Evolutionary conservation across 2,329 filamentous ascomycete genomes (phyloP), one percentile per base, ranked within the genome.

Genomic region (Nothopassalora personata): DNA sequence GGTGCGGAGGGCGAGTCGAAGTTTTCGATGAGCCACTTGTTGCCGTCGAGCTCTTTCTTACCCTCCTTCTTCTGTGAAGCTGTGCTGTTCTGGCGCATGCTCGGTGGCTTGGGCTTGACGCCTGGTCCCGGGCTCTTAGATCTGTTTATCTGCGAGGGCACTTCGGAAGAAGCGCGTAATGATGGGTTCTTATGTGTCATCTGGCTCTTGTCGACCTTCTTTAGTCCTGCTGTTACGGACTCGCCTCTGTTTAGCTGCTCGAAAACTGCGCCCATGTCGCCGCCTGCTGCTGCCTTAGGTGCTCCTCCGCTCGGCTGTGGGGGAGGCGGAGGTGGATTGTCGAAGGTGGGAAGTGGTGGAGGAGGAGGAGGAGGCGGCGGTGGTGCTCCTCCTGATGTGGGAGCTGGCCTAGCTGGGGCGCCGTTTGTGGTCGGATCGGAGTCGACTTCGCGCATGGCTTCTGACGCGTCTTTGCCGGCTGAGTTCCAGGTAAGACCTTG

Each of bases 141-240:
- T 52, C 90, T 83, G 27, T 71, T 70, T 39, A 78, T 71, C 6
- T 81, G 80, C 11, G 76, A 74, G 1, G 89, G 81, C 3, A 93
- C 90, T 1, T 84, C 82, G 11, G 89, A 88, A 61, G 80, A 80
- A 27, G 89, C 83, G 63, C 94, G 87, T 59, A 99, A 80, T 9
- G 86, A 85, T 13, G 94, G 94, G 76, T 99, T 99, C 80, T 97
- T 97, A 78, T 99, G 94, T 60, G 94, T 99, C 93, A 97, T 97
- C 75, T 97, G 83, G 56, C 89, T 94, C 72, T 87, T 88, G 77
- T 97, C 93, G 53, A 99, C 94, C 80, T 97, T 99, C 66, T 89
- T 88, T 36, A 99, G 81, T 33, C 89, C 87, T 65, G 90, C 86
- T 4, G 94, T 99, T 60, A 99, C 90, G n/a, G 84, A 81, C 60